phyloP scores from a whole-genome alignment of 495 filamentous ascomycete genomes.

The Aspergillus egyptiacus region DNA sequence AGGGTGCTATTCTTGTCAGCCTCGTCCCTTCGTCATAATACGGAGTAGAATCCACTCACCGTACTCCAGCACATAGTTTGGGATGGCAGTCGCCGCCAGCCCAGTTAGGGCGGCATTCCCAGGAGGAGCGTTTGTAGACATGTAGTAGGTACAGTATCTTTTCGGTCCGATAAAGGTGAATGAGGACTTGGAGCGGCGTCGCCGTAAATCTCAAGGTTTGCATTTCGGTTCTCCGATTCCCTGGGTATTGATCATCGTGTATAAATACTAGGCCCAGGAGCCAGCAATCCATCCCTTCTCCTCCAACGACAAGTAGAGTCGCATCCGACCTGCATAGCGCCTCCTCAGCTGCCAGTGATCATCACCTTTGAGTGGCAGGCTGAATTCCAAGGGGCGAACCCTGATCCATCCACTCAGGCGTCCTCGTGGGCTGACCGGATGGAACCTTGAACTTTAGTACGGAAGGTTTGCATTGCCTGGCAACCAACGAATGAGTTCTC shows the following conservation, averaged over 20 bases:
- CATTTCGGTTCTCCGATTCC: too few species aligned
- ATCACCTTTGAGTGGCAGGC: too few species aligned
- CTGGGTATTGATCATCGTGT: background rate
- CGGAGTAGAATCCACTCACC: conserved; percentile 4
- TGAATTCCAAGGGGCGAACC: background rate
- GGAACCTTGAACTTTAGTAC: background rate
- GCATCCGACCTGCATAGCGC: background rate
- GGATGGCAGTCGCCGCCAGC: conserved; percentile 10
- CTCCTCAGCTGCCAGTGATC: background rate
- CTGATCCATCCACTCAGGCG: background rate
- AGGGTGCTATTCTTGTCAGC: conserved; percentile 31
- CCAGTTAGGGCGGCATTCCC: background rate
- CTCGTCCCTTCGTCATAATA: background rate
- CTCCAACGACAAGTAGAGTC: background rate
- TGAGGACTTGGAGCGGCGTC: too few species aligned
- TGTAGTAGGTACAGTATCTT: too few species aligned
- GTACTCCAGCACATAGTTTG: conserved; percentile 23
- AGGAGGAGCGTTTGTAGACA: background rate
- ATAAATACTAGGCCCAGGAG: background rate
- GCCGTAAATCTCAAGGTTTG: too few species aligned
- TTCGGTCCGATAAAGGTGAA: too few species aligned
- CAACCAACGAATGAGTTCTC: background rate
- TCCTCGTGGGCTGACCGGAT: background rate
- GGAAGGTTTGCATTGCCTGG: background rate
- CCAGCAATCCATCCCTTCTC: background rate